A percentile compares a stretch with the other conserved stretches of the same genome.
Conservation (phyloP, 225 moss, liverwort and hornwort genomes). For the Straminergon stramineum region DNA sequence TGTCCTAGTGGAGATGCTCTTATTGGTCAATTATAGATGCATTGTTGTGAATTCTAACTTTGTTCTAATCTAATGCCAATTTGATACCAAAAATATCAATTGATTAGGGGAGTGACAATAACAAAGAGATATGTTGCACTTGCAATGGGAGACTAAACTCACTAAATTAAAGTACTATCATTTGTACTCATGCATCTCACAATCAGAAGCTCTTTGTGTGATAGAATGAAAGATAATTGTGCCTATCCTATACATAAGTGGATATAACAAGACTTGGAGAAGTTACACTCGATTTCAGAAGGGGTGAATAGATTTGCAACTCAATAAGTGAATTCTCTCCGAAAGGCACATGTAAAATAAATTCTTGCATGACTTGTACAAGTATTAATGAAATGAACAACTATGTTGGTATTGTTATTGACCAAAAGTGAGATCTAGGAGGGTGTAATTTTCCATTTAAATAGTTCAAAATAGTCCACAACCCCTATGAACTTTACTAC, state of each 20-base stretch:
- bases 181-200: not conserved
- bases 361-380: not conserved
- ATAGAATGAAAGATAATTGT: not conserved
- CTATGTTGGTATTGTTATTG: not conserved
- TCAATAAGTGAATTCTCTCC: not conserved
- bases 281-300: not conserved
- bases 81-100: not conserved
- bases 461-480: not conserved
- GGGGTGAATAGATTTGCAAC: not conserved
- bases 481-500: not conserved
- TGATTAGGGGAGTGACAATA: not conserved
- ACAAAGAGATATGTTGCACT: not conserved
- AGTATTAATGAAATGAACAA: too few relatives aligned
- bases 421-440: accelerated
- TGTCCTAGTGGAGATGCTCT: not conserved
- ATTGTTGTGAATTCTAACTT: not conserved
- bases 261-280: not conserved
- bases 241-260: accelerated
- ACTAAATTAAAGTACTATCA: not conserved
- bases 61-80: not conserved
- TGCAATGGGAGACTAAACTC: not conserved
- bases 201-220: too few relatives aligned
- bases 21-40: not conserved
- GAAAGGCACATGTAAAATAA: not conserved
- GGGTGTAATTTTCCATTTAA: not conserved